phyloP scores from a whole-genome alignment of 768 basidiomycete species.

The Austroboletus eburneus region DNA sequence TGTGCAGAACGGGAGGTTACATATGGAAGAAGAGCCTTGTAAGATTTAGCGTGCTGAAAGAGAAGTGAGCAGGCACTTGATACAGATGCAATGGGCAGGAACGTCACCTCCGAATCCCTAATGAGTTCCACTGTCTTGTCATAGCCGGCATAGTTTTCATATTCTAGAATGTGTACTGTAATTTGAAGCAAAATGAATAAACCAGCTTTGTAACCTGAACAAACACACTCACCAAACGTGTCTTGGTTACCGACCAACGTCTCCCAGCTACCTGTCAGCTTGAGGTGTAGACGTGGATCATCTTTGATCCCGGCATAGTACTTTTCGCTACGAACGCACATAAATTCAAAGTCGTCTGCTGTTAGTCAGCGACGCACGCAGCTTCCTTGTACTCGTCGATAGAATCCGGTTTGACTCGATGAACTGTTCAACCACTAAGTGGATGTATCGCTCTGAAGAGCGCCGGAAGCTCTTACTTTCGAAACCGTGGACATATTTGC shows the following conservation, averaged over 20 bases:
- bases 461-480: conserved; percentile 49
- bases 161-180: conserved; percentile 76
- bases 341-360: conserved; percentile 4
- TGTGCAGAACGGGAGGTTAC: conserved; percentile 70
- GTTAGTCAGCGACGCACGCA: conserved; percentile 52
- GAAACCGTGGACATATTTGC: conserved; percentile 91
- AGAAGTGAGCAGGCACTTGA: too few relatives aligned
- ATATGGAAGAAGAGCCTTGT: conserved; percentile 72
- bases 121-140: conserved; percentile 72
- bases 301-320: conserved; percentile 82
- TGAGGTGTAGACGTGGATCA: conserved; percentile 70
- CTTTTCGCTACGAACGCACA: conserved; percentile 49
- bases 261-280: conserved; percentile 94
- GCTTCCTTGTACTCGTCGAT: conserved; percentile 83
- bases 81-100: too few relatives aligned
- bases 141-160: conserved; percentile 88
- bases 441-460: neutral
- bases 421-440: conserved; percentile 46
- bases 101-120: conserved; percentile 58
- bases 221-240: conserved; percentile 59
- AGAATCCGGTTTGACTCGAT: conserved; percentile 79
- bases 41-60: conserved; percentile 59
- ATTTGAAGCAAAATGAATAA: neutral
- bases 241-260: conserved; percentile 87
- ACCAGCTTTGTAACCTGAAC: neutral